Base-by-base conservation (phyloP, 768 basidiomycete genomes). In the Auricularia sp. region DNA sequence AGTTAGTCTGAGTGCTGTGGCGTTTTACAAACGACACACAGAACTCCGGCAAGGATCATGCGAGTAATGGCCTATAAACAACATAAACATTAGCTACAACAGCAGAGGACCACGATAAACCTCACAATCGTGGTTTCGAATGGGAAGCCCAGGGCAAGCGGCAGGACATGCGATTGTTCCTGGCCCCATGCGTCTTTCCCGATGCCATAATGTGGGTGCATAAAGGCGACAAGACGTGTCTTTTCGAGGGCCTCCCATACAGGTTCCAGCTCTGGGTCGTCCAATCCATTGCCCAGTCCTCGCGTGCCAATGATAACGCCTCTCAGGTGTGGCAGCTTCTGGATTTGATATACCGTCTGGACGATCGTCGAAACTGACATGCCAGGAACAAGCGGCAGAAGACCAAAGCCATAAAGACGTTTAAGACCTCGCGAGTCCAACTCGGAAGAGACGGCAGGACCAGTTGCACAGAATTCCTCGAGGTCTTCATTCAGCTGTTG, bases 121-220 rank as follows among this genome's bases (percentile, higher is more conserved):
- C 88, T 72, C 68, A 91, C 91, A 36, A 85, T 86, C 3, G 93
- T 93, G 18, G 92, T 94, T 76, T 94, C 93, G 70, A 94, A 88
- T 2, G 92, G 92, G 74, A 95, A 94, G 1, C 93, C 92, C 16
- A 93, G 80, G 0, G 91, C 90, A 62, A 94, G 82, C 2, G 91
- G 88, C 35, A 95, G 83, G 44, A 93, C 93, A 67, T 94, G 93
- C 0, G 93, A 93, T 68, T 94, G 93, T 51, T 86, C 82, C 66
- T 79, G 83, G 1, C 91, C 91, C 81, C 89, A 94, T 3, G 83
- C 84, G 56, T 81, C 81, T n/a, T 76, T 75, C 68, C 87, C 87
- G 29, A 94, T 83, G 11, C 90, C 90, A 71, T 93, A 93, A 72
- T 94, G 92, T 7, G 91, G 91, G 69, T 93, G 91, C 36, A 94